Conservation (phyloP, 73 alveolate genomes). For the Durusdinium trenchii region DNA sequence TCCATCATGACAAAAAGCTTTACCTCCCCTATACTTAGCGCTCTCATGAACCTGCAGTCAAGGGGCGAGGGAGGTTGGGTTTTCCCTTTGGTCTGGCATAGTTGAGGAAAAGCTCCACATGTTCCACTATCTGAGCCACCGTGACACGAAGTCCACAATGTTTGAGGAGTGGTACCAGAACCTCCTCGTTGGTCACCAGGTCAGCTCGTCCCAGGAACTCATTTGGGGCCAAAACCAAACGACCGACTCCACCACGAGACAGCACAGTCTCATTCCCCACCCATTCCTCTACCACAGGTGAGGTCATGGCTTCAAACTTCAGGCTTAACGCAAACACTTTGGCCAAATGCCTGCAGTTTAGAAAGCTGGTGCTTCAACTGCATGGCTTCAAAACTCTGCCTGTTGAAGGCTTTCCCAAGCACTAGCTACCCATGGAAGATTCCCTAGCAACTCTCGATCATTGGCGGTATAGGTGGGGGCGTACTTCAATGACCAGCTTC, state of each 20-base stretch:
- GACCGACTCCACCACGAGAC: not conserved
- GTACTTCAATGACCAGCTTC: too few relatives aligned
- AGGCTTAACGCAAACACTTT: not conserved
- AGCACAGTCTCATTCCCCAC: not conserved
- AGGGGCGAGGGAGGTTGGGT: not conserved
- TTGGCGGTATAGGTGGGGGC: too few relatives aligned
- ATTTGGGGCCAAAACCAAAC: not conserved
- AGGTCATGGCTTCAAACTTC: not conserved
- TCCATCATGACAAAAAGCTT: not conserved
- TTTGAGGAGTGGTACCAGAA: not conserved
- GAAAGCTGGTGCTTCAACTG: too few relatives aligned
- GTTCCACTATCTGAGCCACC: not conserved
- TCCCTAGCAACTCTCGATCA: too few relatives aligned
- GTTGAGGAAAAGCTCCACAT: not conserved
- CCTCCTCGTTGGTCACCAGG: not conserved
- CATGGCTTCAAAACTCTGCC: too few relatives aligned
- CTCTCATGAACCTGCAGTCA: not conserved
- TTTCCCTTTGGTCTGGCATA: constrained; percentile 31
- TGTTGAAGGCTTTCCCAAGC: too few relatives aligned
- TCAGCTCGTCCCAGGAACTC: not conserved
- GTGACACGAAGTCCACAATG: not conserved
- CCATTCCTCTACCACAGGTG: constrained; percentile 12
- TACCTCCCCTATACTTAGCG: not conserved
- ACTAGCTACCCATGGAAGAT: too few relatives aligned
- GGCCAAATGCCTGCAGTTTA: not conserved